Evolutionary conservation across 2,329 filamentous ascomycete species (phyloP), one percentile per base, ranked within the genome.

Genomic region (Aureobasidium sp.): DNA sequence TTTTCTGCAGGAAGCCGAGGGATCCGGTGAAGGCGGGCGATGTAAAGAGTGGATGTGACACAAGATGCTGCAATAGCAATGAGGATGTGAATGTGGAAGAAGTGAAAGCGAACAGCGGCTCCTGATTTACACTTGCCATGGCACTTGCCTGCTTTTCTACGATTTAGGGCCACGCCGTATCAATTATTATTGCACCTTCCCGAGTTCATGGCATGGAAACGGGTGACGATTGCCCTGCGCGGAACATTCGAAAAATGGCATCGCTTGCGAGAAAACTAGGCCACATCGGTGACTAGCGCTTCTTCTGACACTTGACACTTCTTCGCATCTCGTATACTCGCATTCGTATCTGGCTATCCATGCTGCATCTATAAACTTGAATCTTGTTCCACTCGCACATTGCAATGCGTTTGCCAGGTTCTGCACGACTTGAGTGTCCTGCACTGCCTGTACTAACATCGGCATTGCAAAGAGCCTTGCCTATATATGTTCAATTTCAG

Each of bases 101-200:
- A 37, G 25, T n/a, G 17, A 31, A 29, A 17, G n/a, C 31, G 22
- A 25, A 25, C 22, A 25, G 3, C 2, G 8, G 37, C 25, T 25
- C 14, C 36, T 14, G 31, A 29, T 17, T 25, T 55, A 42, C 22
- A 29, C 27, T 53, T 41, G 22, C 8, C 37, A 34, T 29, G 49
- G 36, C 22, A 42, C 51, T 42, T 55, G 51, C 20, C 51, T 55
- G 15, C 37, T 55, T 55, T 55, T 55, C 51, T 55, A 55, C 11
- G 2, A 31, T 48, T 27, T 14, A 51, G 31, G n/a, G 48, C 48
- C n/a, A 17, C 7, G n/a, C 37, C 31, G 49, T 25, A 39, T 27
- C 29, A 9, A 1, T 31, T 9, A 34, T 3, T 34, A 27, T 53
- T 53, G 34, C 34, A n/a, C 22, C 34, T n/a, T 53, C 31, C 34